These are phyloP conservation scores for Lentinula sp. DNA, from an alignment of 768 basidiomycete species.

Conservation along the genomic window DNA sequence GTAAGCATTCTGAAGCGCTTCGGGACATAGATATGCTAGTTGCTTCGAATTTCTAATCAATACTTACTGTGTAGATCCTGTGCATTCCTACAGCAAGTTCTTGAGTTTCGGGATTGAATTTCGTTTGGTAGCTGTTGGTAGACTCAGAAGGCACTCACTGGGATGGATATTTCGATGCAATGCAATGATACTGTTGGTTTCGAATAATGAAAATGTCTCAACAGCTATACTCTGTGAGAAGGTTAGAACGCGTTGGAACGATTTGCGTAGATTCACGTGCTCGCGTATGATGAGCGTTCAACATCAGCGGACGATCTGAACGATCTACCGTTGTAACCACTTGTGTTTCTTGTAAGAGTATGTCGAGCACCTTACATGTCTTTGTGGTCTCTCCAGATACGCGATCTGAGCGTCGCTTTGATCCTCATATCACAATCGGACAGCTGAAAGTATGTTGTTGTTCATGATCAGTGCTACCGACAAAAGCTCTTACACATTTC, in stretches of 20 bases:
- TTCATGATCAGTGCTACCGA: slow-evolving; percentile 12
- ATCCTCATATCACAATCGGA: slow-evolving; percentile 65
- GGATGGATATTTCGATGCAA: too few relatives aligned
- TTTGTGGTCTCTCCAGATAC: slow-evolving; percentile 87
- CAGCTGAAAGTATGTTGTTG: slow-evolving; percentile 85
- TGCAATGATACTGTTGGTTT: too few relatives aligned
- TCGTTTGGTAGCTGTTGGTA: too few relatives aligned
- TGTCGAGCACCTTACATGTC: slow-evolving; percentile 52
- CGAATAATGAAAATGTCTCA: too few relatives aligned
- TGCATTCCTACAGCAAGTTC: background rate
- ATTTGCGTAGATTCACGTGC: background rate
- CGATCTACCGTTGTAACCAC: too few relatives aligned
- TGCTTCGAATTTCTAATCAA: background rate
- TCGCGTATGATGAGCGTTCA: background rate
- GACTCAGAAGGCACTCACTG: too few relatives aligned
- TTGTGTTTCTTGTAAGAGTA: slow-evolving; percentile 8
- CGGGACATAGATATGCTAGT: too few relatives aligned
- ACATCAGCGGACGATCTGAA: too few relatives aligned
- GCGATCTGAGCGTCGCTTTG: slow-evolving; percentile 81
- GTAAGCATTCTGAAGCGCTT: background rate
- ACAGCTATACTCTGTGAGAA: too few relatives aligned
- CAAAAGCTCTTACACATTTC: slow-evolving; percentile 1
- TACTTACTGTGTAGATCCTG: background rate
- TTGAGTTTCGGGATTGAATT: background rate
- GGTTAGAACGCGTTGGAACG: background rate